Percentiles rank a stretch among this genome's conserved stretches.
phyloP scores from a whole-genome alignment of 75 land plant genomes.

The Pinus taeda region DNA sequence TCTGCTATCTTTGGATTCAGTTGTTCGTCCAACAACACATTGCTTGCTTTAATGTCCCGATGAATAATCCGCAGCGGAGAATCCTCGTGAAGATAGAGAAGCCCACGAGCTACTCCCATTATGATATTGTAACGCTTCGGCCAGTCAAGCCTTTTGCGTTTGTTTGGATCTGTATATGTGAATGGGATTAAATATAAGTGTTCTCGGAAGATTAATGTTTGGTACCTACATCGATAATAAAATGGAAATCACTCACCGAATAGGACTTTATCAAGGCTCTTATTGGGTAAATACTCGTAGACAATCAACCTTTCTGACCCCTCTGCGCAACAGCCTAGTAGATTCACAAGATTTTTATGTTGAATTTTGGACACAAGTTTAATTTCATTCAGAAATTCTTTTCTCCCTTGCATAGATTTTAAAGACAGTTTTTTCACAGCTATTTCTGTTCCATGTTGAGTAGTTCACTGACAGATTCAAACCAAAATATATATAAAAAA shows the following conservation, averaged over 20 bases:
- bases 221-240: too few relatives aligned
- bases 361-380: constrained; percentile 23
- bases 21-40: too few relatives aligned
- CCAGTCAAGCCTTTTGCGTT: constrained; percentile 12
- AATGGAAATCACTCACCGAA: neutral
- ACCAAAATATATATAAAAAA: too few relatives aligned
- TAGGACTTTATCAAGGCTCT: constrained; percentile 35
- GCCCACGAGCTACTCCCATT: constrained; percentile 32
- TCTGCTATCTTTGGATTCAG: too few relatives aligned
- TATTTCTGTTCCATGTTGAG: constrained; percentile 35
- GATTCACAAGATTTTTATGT: constrained; percentile 30
- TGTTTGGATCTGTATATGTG: too few relatives aligned
- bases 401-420: constrained; percentile 22
- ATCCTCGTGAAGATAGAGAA: constrained; percentile 28
- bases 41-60: too few relatives aligned
- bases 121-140: constrained; percentile 20
- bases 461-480: constrained; percentile 18
- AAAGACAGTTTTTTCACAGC: constrained; percentile 43
- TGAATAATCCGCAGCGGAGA: too few relatives aligned
- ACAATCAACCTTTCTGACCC: constrained; percentile 35
- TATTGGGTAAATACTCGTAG: constrained; percentile 51
- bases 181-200: too few relatives aligned
- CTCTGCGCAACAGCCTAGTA: constrained; percentile 37
- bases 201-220: too few relatives aligned
- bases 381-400: constrained; percentile 44